A percentile compares a stretch with the other conserved stretches of the same genome.
These are phyloP conservation scores for Spinacia oleracea DNA, from an alignment of 179 eudicot genomes.

Conservation along the genomic window DNA sequence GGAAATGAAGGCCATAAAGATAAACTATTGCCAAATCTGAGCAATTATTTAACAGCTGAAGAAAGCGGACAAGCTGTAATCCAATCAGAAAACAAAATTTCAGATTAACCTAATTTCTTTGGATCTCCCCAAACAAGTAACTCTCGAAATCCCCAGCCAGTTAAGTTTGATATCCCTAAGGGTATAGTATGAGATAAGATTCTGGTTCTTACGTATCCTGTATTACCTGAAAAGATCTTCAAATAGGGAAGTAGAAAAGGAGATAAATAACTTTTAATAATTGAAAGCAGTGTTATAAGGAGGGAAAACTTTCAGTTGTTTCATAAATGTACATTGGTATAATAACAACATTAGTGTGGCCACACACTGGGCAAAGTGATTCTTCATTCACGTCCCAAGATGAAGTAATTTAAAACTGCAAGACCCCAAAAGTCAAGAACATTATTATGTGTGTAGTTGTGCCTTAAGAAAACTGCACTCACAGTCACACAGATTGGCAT, in stretches of 20 bases:
- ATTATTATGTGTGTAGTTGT: too few relatives aligned
- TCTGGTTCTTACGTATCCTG: neutral
- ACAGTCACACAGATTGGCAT: neutral
- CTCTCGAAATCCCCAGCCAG: too few relatives aligned
- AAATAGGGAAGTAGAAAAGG: neutral
- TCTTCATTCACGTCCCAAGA: neutral
- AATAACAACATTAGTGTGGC: neutral
- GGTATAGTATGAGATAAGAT: neutral
- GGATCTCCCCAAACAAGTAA: too few relatives aligned
- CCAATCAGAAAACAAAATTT: too few relatives aligned
- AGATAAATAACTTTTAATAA: neutral
- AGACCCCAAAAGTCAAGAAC: neutral
- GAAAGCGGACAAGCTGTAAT: too few relatives aligned
- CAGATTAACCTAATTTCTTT: too few relatives aligned
- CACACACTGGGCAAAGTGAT: neutral
- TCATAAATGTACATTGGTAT: neutral
- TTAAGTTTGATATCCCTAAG: neutral
- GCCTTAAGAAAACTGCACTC: neutral
- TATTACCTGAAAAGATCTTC: neutral
- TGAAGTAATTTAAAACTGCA: neutral
- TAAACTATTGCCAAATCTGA: too few relatives aligned
- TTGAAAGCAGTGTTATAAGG: neutral
- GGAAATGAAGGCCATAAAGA: too few relatives aligned
- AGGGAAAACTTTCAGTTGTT: neutral
- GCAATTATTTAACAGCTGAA: too few relatives aligned